Percentiles rank a stretch among this genome's conserved stretches.
phyloP scores from a whole-genome alignment of 176 grass and related monocot species.

The Aegilops speltoides region DNA sequence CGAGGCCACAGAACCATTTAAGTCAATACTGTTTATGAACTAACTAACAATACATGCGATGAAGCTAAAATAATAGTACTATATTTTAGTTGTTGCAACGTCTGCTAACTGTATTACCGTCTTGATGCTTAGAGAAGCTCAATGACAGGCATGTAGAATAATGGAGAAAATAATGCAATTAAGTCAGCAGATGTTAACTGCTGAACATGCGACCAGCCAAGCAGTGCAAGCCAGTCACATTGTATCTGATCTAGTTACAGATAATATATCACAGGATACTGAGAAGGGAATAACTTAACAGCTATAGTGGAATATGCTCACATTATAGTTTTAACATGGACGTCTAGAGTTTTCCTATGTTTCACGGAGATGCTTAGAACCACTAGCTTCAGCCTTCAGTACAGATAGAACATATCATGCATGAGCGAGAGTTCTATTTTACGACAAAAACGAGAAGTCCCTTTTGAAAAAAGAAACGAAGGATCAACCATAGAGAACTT shows the following conservation, averaged over 20 bases:
- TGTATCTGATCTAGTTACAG: not conserved
- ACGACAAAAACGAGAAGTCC: not conserved
- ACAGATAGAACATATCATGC: not conserved
- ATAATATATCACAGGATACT: conserved; percentile 1
- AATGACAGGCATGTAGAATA: not conserved
- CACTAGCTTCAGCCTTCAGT: not conserved
- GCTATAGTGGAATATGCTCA: not conserved
- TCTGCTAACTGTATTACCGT: conserved; percentile 1
- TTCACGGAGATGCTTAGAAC: not conserved
- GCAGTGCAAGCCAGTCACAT: not conserved
- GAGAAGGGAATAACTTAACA: not conserved
- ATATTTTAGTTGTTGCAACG: not conserved
- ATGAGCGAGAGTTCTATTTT: not conserved
- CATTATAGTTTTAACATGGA: not conserved
- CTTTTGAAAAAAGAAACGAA: not conserved
- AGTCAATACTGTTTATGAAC: conserved; percentile 13
- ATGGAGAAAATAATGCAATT: conserved; percentile 14
- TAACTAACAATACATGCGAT: not conserved
- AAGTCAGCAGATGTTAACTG: not conserved
- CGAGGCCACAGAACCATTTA: conserved; percentile 6
- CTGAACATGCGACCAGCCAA: not conserved
- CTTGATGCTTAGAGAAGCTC: not conserved
- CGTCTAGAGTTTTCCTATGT: not conserved
- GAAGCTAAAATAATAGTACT: not conserved
- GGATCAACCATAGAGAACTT: not conserved